Conservation (phyloP, 2,329 filamentous ascomycete species). For the Hypoxylon sp. region DNA sequence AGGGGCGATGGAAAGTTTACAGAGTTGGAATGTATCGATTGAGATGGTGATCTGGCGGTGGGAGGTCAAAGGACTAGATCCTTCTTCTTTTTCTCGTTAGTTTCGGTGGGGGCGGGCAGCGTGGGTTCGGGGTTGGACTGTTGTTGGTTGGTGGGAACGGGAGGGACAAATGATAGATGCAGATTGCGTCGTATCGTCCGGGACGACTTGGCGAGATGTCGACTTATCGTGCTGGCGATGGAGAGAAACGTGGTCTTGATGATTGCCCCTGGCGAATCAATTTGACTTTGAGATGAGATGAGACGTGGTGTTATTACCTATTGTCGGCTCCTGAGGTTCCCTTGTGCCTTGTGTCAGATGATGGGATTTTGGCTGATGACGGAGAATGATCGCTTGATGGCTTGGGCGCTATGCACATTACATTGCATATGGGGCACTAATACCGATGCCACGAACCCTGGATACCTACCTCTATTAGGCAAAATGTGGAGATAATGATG, state of each 20-base stretch:
- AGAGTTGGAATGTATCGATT: neutral
- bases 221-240: slow-evolving; percentile 19
- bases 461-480: neutral
- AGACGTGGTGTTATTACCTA: slow-evolving; percentile 32
- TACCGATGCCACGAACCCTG: neutral
- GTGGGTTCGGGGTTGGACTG: slow-evolving; percentile 6
- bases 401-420: neutral
- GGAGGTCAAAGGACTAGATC: slow-evolving; percentile 26
- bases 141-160: slow-evolving; percentile 40
- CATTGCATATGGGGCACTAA: neutral
- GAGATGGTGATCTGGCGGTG: slow-evolving; percentile 16
- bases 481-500: neutral
- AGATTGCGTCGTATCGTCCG: slow-evolving; percentile 33
- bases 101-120: slow-evolving; percentile 40
- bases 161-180: slow-evolving; percentile 34
- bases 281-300: slow-evolving; percentile 9
- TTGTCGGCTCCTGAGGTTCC: slow-evolving; percentile 21
- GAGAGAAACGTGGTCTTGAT: slow-evolving; percentile 1
- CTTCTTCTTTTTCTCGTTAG: slow-evolving; percentile 42
- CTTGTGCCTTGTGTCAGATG: slow-evolving; percentile 36
- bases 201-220: slow-evolving; percentile 11
- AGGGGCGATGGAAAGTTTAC: neutral
- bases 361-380: slow-evolving; percentile 11
- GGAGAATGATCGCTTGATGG: neutral
- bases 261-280: neutral